A percentile compares a stretch with the other conserved stretches of the same genome.
These are phyloP conservation scores for Oehlia diaphana DNA, from an alignment of 192 early-diverging fungal species.

Conservation along the genomic window DNA sequence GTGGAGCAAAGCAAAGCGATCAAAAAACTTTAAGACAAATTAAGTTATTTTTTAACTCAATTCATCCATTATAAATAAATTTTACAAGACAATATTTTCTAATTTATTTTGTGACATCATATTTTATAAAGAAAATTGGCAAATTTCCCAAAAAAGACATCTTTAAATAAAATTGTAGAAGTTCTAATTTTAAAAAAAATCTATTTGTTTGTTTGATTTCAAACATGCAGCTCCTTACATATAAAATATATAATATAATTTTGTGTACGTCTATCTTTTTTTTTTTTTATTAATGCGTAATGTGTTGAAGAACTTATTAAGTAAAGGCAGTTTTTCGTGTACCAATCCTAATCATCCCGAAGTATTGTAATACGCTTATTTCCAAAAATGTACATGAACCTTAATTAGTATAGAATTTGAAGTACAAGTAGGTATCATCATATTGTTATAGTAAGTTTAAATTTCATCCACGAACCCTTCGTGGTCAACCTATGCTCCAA, in stretches of 20 bases:
- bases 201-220: not conserved
- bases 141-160: not conserved
- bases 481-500: conserved; percentile 14
- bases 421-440: conserved; percentile 8
- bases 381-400: no score
- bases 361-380: no score
- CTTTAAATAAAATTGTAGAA: not conserved
- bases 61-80: no score
- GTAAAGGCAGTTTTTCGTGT: not conserved
- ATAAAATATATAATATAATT: not conserved
- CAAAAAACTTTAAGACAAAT: no score
- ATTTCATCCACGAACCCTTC: not conserved
- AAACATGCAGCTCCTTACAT: not conserved
- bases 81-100: not conserved
- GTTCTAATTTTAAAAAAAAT: not conserved
- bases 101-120: not conserved
- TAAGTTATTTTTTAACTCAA: not conserved
- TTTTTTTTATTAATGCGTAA: not conserved
- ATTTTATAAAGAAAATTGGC: not conserved
- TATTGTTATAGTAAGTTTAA: conserved; percentile 2
- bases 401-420: not conserved
- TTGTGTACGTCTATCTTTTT: no score
- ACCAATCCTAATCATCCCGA: not conserved
- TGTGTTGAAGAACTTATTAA: not conserved
- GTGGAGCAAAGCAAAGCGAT: no score